Conservation (phyloP, 2,329 filamentous ascomycete species). For the Phialocephala subalpina region DNA sequence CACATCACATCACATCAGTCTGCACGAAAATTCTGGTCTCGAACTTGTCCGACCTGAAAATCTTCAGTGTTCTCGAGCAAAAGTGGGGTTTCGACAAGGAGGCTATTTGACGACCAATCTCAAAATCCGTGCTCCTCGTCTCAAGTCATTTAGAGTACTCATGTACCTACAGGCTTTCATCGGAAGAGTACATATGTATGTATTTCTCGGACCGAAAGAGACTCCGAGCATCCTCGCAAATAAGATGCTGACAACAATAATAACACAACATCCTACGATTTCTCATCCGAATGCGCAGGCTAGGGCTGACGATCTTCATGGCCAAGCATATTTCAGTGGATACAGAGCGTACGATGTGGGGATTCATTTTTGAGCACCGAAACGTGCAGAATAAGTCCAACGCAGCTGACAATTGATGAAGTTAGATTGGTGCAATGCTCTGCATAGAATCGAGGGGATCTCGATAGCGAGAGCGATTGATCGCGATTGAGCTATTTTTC, state of each 20-base stretch:
- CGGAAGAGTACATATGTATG: neutral
- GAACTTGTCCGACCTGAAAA: too few species aligned
- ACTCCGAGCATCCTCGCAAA: neutral
- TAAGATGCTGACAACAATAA: neutral
- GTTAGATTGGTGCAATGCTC: neutral
- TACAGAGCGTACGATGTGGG: neutral
- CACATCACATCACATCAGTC: too few species aligned
- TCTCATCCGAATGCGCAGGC: neutral
- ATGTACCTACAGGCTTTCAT: too few species aligned
- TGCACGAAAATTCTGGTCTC: too few species aligned
- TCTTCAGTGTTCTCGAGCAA: too few species aligned
- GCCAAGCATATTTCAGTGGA: neutral
- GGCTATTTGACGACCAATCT: too few species aligned
- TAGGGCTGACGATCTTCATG: neutral
- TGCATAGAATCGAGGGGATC: neutral
- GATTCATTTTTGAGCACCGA: neutral
- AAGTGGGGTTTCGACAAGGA: too few species aligned
- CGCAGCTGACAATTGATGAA: neutral
- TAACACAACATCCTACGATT: neutral
- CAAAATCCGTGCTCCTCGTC: too few species aligned
- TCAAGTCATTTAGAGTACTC: too few species aligned
- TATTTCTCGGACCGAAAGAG: neutral
- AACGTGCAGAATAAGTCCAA: neutral
- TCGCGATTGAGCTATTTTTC: slow-evolving; percentile 5
- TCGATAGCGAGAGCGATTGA: neutral